Evolutionary conservation across 1,139 yeast species (phyloP).

Genomic region (Kodamaea sp.): DNA sequence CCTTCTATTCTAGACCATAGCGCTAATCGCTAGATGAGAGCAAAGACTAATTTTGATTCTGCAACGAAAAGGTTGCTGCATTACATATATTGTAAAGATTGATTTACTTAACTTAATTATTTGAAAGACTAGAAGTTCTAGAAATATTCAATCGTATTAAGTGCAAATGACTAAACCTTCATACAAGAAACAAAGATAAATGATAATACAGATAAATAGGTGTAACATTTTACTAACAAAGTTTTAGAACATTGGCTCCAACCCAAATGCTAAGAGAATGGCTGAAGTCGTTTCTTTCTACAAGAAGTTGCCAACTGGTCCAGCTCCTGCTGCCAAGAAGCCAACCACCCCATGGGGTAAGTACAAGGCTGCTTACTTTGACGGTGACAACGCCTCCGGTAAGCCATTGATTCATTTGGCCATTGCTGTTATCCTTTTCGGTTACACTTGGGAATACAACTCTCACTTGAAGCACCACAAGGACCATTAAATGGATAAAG

Average conservation of each 20-base stretch:
- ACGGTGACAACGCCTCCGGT: constrained; percentile 76
- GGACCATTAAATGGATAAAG: constrained; percentile 20
- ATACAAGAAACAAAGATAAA: background rate
- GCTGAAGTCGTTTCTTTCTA: constrained; percentile 92
- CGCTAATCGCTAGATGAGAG: no score
- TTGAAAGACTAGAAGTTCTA: background rate
- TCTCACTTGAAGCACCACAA: constrained; percentile 65
- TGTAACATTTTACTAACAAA: constrained; percentile 34
- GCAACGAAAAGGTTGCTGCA: no score
- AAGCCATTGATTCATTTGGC: constrained; percentile 81
- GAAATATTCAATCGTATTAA: no score
- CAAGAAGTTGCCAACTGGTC: constrained; percentile 94
- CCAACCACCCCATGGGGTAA: constrained; percentile 70
- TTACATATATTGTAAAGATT: no score
- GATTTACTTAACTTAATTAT: background rate
- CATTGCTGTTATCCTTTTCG: constrained; percentile 63
- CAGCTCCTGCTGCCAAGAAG: constrained; percentile 68
- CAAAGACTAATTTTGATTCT: no score
- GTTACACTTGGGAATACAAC: constrained; percentile 93
- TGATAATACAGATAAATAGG: background rate
- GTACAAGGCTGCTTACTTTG: constrained; percentile 77
- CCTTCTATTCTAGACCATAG: no score
- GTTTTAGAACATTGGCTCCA: constrained; percentile 78
- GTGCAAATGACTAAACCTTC: background rate
- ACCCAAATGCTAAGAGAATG: constrained; percentile 97